Conservation (phyloP, 768 basidiomycete genomes). For the Boletus insuetus region DNA sequence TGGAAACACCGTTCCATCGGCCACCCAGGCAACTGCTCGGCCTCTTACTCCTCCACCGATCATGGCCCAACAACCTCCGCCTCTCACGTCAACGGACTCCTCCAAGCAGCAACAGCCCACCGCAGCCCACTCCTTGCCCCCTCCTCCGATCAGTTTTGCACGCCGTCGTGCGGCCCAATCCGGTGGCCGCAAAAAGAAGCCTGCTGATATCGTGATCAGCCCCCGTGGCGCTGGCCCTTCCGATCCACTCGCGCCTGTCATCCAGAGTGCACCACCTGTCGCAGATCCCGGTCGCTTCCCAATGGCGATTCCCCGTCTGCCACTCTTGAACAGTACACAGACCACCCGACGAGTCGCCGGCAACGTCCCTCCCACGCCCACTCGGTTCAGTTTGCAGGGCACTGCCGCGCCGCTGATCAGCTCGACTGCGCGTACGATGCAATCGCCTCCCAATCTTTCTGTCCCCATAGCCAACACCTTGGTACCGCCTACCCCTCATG, state of each 20-base stretch:
- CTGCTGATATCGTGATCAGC: slow-evolving; percentile 76
- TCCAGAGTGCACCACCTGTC: slow-evolving; percentile 76
- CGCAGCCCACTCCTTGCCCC: slow-evolving; percentile 46
- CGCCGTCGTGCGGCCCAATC: slow-evolving; percentile 66
- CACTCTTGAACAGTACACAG: slow-evolving; percentile 44
- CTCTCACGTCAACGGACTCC: slow-evolving; percentile 7
- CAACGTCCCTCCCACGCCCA: slow-evolving; percentile 72
- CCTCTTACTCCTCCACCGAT: slow-evolving; percentile 26
- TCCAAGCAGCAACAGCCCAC: slow-evolving; percentile 24
- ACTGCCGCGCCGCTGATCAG: slow-evolving; percentile 19
- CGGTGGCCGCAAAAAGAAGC: slow-evolving; percentile 63
- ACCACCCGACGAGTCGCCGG: slow-evolving; percentile 49
- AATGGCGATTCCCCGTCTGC: slow-evolving; percentile 69
- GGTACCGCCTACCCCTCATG: slow-evolving; percentile 69
- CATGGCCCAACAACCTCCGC: slow-evolving; percentile 20
- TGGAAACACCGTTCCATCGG: slow-evolving; percentile 25
- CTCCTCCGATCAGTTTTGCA: slow-evolving; percentile 76
- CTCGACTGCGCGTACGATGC: slow-evolving; percentile 32
- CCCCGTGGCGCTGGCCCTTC: slow-evolving; percentile 53
- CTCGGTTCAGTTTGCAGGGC: slow-evolving; percentile 50
- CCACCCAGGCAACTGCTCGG: slow-evolving; percentile 25
- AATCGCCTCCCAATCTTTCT: slow-evolving; percentile 56
- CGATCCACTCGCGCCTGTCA: slow-evolving; percentile 60
- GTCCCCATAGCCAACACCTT: slow-evolving; percentile 66
- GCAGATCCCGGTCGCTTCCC: slow-evolving; percentile 44